These are phyloP conservation scores for Trichoderma polysporum DNA, from an alignment of 2,329 filamentous ascomycete genomes.

Conservation along the genomic window DNA sequence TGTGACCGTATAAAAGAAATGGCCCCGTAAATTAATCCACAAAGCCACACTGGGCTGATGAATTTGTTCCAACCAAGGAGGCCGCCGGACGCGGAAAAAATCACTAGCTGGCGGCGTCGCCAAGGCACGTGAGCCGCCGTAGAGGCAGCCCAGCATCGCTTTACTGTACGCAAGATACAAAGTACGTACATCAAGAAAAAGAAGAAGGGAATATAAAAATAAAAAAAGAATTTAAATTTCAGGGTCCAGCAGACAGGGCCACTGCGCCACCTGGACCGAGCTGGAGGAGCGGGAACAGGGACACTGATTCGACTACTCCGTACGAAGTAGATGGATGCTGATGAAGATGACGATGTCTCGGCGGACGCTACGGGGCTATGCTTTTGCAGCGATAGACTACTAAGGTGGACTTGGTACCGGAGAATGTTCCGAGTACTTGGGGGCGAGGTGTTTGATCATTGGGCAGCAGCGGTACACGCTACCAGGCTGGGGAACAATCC, in stretches of 20 bases:
- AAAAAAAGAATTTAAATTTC: neutral
- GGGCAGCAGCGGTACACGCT: neutral
- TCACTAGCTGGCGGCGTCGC: neutral
- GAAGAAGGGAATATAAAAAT: neutral
- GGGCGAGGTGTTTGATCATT: neutral
- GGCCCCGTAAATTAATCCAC: neutral
- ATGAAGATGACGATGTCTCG: neutral
- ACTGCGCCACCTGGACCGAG: slow-evolving; percentile 1
- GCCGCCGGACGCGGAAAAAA: neutral
- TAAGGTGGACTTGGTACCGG: neutral
- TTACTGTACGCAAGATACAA: too few species aligned
- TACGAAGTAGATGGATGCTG: too few species aligned
- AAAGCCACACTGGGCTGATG: neutral
- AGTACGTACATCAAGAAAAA: neutral
- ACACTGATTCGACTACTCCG: neutral
- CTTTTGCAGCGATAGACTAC: too few species aligned
- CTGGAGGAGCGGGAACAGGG: neutral
- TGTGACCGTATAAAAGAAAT: neutral
- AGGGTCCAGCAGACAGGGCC: neutral
- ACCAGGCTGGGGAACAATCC: neutral
- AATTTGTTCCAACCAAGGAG: neutral
- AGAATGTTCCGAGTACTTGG: neutral
- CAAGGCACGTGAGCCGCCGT: neutral
- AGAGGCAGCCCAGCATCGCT: neutral
- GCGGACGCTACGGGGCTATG: too few species aligned